Conservation (phyloP, 1,284 basidiomycete species). For the Trichosporon sp. region DNA sequence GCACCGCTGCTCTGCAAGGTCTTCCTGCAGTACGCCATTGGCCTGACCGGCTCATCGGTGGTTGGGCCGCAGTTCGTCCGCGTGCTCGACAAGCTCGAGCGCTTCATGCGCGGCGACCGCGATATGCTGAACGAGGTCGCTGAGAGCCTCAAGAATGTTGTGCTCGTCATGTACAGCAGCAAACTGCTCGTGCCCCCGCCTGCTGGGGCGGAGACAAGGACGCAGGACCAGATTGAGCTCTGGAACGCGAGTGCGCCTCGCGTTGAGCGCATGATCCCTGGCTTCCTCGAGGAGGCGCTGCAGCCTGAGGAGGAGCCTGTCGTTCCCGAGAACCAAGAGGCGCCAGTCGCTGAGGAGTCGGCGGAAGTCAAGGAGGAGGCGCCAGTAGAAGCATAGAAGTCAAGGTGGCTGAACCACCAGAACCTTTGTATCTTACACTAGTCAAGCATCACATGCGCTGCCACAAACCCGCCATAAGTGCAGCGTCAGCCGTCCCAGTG, state of each 20-base stretch:
- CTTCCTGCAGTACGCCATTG: constrained; percentile 86
- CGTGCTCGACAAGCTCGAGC: constrained; percentile 84
- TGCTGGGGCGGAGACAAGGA: constrained; percentile 53
- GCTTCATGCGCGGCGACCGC: constrained; percentile 77
- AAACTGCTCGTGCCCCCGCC: constrained; percentile 69
- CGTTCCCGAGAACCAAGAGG: not conserved
- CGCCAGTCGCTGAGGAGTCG: not conserved
- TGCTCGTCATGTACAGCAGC: constrained; percentile 91
- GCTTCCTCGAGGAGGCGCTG: constrained; percentile 62
- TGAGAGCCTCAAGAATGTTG: constrained; percentile 93
- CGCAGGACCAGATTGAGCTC: constrained; percentile 64
- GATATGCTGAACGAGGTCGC: constrained; percentile 92
- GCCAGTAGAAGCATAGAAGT: not conserved
- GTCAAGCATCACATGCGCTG: too few relatives aligned
- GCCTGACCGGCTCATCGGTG: constrained; percentile 55
- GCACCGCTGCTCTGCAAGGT: constrained; percentile 86
- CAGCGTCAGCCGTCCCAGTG: too few relatives aligned
- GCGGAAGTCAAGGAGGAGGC: not conserved
- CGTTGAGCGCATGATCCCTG: constrained; percentile 81
- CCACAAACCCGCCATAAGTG: too few relatives aligned
- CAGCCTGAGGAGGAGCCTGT: not conserved
- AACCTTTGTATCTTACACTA: not conserved
- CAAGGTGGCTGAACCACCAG: too few relatives aligned
- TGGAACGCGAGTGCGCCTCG: constrained; percentile 79
- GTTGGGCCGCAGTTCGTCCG: constrained; percentile 80